Evolutionary conservation across 495 filamentous ascomycete genomes (phyloP).

Genomic region (Podospora didyma): DNA sequence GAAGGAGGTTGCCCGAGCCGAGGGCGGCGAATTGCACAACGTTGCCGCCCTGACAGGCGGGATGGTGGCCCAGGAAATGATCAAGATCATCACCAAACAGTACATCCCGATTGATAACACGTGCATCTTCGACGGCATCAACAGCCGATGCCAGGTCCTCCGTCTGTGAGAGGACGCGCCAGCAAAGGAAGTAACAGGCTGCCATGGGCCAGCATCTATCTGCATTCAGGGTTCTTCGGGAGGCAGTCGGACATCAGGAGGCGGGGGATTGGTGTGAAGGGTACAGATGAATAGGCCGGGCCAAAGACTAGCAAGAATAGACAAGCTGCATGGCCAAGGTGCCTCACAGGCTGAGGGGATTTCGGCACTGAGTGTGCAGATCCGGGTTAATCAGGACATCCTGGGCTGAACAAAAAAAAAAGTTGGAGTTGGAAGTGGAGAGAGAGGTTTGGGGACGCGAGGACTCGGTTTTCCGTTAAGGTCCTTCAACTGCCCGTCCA

Average conservation of each 20-base stretch:
- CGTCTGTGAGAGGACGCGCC: conserved; percentile 31
- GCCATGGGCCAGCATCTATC: background rate
- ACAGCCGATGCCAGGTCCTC: conserved; percentile 72
- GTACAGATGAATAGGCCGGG: background rate
- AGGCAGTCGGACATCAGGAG: conserved; percentile 1
- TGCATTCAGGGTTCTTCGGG: background rate
- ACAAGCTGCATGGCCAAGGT: background rate
- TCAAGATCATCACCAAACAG: conserved; percentile 94
- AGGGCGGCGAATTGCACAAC: conserved; percentile 89
- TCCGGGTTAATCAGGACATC: conserved; percentile 38
- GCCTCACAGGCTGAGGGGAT: conserved; percentile 11
- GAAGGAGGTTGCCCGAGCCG: conserved; percentile 68
- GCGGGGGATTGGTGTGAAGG: background rate
- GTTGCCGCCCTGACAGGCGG: conserved; percentile 87
- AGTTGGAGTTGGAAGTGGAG: conserved; percentile 10
- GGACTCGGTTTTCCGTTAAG: conserved; percentile 5
- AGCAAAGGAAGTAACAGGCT: background rate
- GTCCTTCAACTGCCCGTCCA: too few species aligned
- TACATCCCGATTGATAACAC: conserved; percentile 94
- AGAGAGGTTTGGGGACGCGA: conserved; percentile 3
- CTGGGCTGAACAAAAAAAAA: conserved; percentile 7
- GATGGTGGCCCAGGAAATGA: conserved; percentile 89
- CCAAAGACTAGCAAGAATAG: background rate
- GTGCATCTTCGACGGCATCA: conserved; percentile 87
- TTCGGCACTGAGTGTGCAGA: conserved; percentile 32